These are phyloP conservation scores for Pyrenophora graminea DNA, from an alignment of 2,329 filamentous ascomycete genomes.

Conservation along the genomic window DNA sequence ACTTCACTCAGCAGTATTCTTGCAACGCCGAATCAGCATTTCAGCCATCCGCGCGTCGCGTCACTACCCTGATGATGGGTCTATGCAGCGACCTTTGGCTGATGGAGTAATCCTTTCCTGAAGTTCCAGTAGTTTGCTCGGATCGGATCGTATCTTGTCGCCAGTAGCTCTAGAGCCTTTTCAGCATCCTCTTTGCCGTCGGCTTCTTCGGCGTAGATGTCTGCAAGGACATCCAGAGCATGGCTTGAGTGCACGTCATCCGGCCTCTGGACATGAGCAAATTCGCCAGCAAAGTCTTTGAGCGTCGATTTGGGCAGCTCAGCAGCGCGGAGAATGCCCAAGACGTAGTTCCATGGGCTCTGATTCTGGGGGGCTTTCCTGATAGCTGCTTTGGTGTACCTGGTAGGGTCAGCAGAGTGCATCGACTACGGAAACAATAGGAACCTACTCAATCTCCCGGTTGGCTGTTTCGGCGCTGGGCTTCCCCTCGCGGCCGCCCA, in stretches of 20 bases:
- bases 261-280: slow-evolving; percentile 55
- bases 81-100: slow-evolving; percentile 30
- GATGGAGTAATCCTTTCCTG: slow-evolving; percentile 53
- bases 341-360: slow-evolving; percentile 90
- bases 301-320: slow-evolving; percentile 56
- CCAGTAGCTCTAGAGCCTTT: slow-evolving; percentile 72
- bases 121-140: slow-evolving; percentile 93
- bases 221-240: slow-evolving; percentile 72
- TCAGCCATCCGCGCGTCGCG: slow-evolving; percentile 14
- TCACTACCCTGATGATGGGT: slow-evolving; percentile 6
- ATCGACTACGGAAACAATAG: neutral
- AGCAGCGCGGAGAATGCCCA: slow-evolving; percentile 73
- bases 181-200: slow-evolving; percentile 66
- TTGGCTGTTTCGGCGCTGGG: slow-evolving; percentile 63
- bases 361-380: slow-evolving; percentile 86
- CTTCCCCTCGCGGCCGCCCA: slow-evolving; percentile 59
- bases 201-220: slow-evolving; percentile 61
- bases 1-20: slow-evolving; percentile 1
- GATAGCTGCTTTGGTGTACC: slow-evolving; percentile 70
- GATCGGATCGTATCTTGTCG: slow-evolving; percentile 87
- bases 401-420: slow-evolving; percentile 31
- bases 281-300: slow-evolving; percentile 59
- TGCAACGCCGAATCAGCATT: slow-evolving; percentile 31
- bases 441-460: slow-evolving; percentile 70
- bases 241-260: slow-evolving; percentile 63